Conservation (phyloP, 2,329 filamentous ascomycete genomes). For the Orbilia brochopaga region DNA sequence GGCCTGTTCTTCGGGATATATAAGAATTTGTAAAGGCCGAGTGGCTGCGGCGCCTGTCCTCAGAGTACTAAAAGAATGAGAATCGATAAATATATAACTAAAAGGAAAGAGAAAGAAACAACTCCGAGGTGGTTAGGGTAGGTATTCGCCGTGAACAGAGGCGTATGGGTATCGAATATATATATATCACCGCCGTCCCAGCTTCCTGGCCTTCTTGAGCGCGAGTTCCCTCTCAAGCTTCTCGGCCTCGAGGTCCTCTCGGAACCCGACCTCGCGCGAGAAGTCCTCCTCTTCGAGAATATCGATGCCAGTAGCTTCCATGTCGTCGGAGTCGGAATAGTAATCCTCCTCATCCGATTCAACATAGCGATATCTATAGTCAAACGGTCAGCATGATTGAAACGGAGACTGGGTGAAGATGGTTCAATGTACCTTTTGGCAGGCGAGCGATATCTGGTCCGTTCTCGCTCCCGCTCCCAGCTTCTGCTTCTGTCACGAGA, state of each 20-base stretch:
- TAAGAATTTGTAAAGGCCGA: constrained; percentile 19
- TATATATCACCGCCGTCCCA: constrained; percentile 42
- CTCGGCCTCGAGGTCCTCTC: constrained; percentile 54
- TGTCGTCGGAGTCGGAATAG: constrained; percentile 53
- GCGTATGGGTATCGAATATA: constrained; percentile 18
- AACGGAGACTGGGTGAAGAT: neutral
- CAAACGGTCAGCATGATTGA: constrained; percentile 7
- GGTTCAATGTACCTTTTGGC: constrained; percentile 22
- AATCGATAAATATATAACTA: constrained; percentile 11
- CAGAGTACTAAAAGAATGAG: neutral
- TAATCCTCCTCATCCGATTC: constrained; percentile 51
- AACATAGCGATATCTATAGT: constrained; percentile 53
- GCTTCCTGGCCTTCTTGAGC: constrained; percentile 52
- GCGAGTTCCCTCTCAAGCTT: constrained; percentile 53
- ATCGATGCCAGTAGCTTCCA: constrained; percentile 54
- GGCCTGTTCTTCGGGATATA: constrained; percentile 10
- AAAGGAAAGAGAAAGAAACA: constrained; percentile 24
- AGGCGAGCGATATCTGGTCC: constrained; percentile 14
- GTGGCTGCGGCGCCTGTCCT: constrained; percentile 5
- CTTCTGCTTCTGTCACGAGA: constrained; percentile 17
- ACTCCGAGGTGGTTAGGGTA: constrained; percentile 18
- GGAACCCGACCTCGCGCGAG: constrained; percentile 48
- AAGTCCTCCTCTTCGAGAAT: constrained; percentile 54
- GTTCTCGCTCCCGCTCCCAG: constrained; percentile 32
- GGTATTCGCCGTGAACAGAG: neutral